Percentiles rank a stretch among this genome's conserved stretches.
These are phyloP conservation scores for Lachancea mirantina DNA, from an alignment of 805 yeast species.

Conservation along the genomic window DNA sequence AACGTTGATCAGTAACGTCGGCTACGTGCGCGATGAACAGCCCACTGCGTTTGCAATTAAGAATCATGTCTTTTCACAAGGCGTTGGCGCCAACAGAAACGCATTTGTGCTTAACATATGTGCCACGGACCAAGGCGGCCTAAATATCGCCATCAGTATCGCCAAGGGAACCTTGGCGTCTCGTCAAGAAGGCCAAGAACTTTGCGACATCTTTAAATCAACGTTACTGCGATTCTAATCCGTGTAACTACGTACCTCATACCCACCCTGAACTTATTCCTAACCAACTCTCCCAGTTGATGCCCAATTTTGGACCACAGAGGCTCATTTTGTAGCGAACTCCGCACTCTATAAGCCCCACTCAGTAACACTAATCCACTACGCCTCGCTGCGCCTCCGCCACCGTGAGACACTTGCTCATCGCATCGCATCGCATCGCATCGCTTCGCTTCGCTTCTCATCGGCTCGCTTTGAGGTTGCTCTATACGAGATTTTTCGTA, in stretches of 20 bases:
- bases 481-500: no score
- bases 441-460: no score
- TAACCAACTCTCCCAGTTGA: no score
- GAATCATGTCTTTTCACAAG: conserved; percentile 20
- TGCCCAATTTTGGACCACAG: no score
- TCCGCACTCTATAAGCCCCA: no score
- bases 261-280: no score
- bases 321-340: no score
- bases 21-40: conserved; percentile 11
- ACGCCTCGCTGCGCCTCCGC: no score
- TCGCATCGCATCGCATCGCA: no score
- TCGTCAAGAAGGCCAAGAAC: conserved; percentile 9
- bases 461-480: no score
- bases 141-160: conserved; percentile 16
- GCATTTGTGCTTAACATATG: conserved; percentile 16
- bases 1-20: conserved; percentile 23
- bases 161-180: conserved; percentile 14
- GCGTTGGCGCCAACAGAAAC: conserved; percentile 19
- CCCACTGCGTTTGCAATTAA: conserved; percentile 5
- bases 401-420: no score
- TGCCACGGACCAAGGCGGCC: conserved; percentile 19
- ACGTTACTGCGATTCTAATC: conserved; percentile 1
- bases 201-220: conserved; percentile 11
- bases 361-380: no score
- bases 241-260: neutral